Evolutionary conservation across 768 basidiomycete species (phyloP), one percentile per base, ranked within the genome.

Genomic region (Termitomyces bulborhizus): DNA sequence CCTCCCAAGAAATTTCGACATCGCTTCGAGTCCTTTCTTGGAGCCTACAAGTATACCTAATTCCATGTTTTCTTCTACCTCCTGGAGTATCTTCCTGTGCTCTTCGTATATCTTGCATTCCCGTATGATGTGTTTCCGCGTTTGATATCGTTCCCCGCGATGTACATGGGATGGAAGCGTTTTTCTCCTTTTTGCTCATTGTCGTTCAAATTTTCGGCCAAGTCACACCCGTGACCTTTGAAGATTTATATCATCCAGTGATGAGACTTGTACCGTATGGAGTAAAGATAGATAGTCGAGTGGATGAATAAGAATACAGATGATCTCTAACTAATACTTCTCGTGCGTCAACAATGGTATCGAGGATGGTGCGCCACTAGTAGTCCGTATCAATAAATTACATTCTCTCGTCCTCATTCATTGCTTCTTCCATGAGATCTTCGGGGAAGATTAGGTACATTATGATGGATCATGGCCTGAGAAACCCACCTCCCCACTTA

Each of bases 401-500:
- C 55, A 60, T 61, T 55, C 55, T 65, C 52, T 69, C 64, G 29
- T 80, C 74, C 57, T 80, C 77, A 57, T 73, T 66, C 29, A 75
- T 73, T 31, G 75, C 76, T 58, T 79, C 72, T 31, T 69, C 58
- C 76, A 82, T 78, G 69, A 78, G 58, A 54, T 64, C 65, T 66
- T 41, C 4, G 18, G 36, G 2, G 11, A 18, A 24, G 46, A 72
- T 32, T 18, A 7, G 21, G 29, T 44, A 41, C 36, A 32, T 12
- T 43, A 31, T 43, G 18, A 40, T 1, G 45, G 12, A 36, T 21
- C 11, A 53, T 34, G 18, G 16, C 24, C 7, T 46, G n/a, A 44
- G 13, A 69, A 15, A 47, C 84, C 62, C 62, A 85, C 86, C 85
- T 63, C 83, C 82, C 87, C 87, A 88, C 50, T 82, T 73, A n/a